Conservation (phyloP, 176 grass and related monocot species). For the barley (Hordeum vulgare) region DNA sequence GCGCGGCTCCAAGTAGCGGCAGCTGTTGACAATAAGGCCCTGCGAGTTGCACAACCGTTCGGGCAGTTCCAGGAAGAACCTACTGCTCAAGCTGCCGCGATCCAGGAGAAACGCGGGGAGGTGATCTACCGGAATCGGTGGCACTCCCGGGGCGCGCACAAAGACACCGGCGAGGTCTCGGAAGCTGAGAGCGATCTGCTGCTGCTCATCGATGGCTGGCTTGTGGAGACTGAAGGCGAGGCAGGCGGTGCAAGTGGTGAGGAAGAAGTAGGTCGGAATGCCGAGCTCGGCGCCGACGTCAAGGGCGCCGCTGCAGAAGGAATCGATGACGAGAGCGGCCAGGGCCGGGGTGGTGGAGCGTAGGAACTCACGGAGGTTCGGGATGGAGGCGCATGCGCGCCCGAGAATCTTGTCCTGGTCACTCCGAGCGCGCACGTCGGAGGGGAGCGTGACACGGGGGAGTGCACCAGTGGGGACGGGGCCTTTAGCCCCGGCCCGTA, state of each 20-base stretch:
- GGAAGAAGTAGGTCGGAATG: conserved; percentile 45
- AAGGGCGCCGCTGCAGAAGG: conserved; percentile 31
- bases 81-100: conserved; percentile 17
- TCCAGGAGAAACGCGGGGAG: conserved; percentile 6
- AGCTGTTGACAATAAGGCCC: conserved; percentile 52
- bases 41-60: background rate
- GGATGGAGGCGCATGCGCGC: conserved; percentile 12
- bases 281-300: conserved; percentile 38
- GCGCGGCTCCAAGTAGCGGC: conserved; percentile 39
- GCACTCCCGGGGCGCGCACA: conserved; percentile 6
- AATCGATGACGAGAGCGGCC: conserved; percentile 32
- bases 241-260: conserved; percentile 9
- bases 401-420: background rate
- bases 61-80: background rate
- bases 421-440: background rate
- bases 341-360: background rate
- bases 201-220: background rate
- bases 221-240: conserved; percentile 1
- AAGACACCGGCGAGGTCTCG: background rate
- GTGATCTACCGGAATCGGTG: conserved; percentile 21
- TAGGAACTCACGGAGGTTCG: conserved; percentile 12
- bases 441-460: background rate
- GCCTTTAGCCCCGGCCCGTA: too few species aligned
- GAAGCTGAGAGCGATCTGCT: background rate
- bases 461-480: too few species aligned